phyloP scores from a whole-genome alignment of 768 basidiomycete species.

The Boletus reticuloceps region DNA sequence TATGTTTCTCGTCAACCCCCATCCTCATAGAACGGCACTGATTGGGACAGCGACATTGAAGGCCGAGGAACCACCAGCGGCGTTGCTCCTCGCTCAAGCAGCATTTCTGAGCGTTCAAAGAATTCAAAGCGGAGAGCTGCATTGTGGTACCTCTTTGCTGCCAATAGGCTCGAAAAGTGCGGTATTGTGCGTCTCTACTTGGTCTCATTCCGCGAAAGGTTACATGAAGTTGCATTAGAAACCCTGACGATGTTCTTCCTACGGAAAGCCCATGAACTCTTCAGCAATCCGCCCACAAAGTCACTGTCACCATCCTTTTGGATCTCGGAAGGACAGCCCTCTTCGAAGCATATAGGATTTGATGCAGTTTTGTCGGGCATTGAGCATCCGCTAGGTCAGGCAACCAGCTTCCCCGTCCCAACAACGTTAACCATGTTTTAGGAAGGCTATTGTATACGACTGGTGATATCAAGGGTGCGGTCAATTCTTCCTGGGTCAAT shows the following conservation, averaged over 20 bases:
- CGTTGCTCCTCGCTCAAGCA: constrained; percentile 78
- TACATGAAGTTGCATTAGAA: constrained; percentile 46
- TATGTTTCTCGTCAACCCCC: constrained; percentile 37
- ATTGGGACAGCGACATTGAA: constrained; percentile 37
- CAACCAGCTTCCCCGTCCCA: neutral
- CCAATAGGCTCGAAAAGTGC: constrained; percentile 76
- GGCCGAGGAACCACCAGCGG: constrained; percentile 82
- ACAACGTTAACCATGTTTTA: constrained; percentile 28
- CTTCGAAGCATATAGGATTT: constrained; percentile 43
- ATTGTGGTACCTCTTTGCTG: constrained; percentile 76
- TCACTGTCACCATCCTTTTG: constrained; percentile 77
- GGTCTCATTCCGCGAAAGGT: constrained; percentile 2
- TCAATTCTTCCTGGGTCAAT: constrained; percentile 72
- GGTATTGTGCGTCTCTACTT: constrained; percentile 63
- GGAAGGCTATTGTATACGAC: constrained; percentile 88
- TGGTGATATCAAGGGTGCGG: constrained; percentile 78
- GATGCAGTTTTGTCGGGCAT: constrained; percentile 68
- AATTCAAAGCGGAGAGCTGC: constrained; percentile 61
- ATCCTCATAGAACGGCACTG: constrained; percentile 17
- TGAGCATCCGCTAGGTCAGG: constrained; percentile 73
- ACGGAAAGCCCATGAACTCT: constrained; percentile 65
- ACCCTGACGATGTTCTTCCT: constrained; percentile 85
- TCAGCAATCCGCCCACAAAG: constrained; percentile 48
- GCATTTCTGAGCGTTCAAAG: constrained; percentile 63
- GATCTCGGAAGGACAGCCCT: constrained; percentile 59